phyloP scores from a whole-genome alignment of 2,329 filamentous ascomycete species.

The Paecilomyces sp. region DNA sequence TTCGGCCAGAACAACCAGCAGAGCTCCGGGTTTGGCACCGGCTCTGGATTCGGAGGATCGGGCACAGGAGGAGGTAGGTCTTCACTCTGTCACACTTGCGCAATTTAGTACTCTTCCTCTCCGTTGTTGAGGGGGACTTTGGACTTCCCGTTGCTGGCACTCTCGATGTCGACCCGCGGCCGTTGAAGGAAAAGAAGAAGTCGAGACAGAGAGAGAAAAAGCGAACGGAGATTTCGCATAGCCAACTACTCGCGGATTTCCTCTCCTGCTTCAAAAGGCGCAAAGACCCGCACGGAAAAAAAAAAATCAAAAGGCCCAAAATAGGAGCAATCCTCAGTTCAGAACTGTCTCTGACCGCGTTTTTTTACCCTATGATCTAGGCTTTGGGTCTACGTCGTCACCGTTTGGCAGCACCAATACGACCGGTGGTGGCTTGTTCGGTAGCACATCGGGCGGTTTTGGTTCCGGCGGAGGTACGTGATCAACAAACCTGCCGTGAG shows the following conservation, averaged over 20 bases:
- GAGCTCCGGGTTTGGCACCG: conserved; percentile 34
- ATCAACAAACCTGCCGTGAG: conserved; percentile 14
- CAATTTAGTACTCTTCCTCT: conserved; percentile 3
- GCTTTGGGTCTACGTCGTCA: conserved; percentile 32
- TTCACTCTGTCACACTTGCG: conserved; percentile 4
- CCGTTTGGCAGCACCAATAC: conserved; percentile 29
- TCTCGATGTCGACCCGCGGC: conserved; percentile 22
- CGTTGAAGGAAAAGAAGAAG: conserved; percentile 15
- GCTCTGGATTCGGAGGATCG: conserved; percentile 27
- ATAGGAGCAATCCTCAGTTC: conserved; percentile 16
- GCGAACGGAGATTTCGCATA: background rate
- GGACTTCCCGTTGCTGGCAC: conserved; percentile 12
- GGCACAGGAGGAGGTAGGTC: conserved; percentile 32
- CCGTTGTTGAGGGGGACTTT: conserved; percentile 5
- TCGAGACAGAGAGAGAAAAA: conserved; percentile 1
- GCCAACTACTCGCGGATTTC: conserved; percentile 12
- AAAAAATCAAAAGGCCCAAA: background rate
- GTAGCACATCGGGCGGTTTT: conserved; percentile 31
- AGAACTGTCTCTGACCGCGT: conserved; percentile 33
- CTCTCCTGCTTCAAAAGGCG: conserved; percentile 14
- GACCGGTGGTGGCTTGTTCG: conserved; percentile 26
- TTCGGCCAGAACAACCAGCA: conserved; percentile 54
- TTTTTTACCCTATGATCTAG: conserved; percentile 27
- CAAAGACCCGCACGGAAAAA: conserved; percentile 22
- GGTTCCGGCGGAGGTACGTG: conserved; percentile 38